Conservation (phyloP, 148 eudicot genomes). For the Chenopodium album region DNA sequence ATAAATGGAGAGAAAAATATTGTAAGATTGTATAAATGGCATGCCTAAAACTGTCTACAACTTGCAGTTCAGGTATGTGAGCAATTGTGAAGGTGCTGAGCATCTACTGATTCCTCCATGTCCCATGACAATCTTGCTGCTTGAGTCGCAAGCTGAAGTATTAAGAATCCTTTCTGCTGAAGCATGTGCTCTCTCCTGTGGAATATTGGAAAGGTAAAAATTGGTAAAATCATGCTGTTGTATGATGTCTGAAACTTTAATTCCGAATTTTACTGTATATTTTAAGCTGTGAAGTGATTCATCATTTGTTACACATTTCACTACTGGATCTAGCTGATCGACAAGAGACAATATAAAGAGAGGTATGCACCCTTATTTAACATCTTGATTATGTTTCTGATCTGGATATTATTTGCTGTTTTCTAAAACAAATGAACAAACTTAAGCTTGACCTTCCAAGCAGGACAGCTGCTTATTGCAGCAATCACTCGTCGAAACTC, state of each 20-base stretch:
- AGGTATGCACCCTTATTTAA: not conserved
- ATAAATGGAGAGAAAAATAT: too few relatives aligned
- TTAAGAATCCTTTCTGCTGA: not conserved
- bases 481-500: not conserved
- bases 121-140: not conserved
- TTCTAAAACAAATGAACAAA: not conserved
- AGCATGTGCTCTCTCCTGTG: not conserved
- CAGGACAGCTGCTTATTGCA: slow-evolving; percentile 2
- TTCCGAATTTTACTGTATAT: not conserved
- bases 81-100: too few relatives aligned
- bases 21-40: too few relatives aligned
- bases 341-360: not conserved
- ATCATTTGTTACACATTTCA: not conserved
- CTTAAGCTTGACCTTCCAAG: not conserved
- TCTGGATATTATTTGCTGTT: not conserved
- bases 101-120: too few relatives aligned
- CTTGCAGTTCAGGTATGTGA: too few relatives aligned
- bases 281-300: not conserved
- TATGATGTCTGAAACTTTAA: not conserved
- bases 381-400: not conserved
- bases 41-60: too few relatives aligned
- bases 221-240: not conserved
- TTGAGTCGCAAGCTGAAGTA: not conserved
- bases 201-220: not conserved
- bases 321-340: not conserved